Conservation (phyloP, 192 early-diverging fungal genomes). For the Linnemannia hyalina region DNA sequence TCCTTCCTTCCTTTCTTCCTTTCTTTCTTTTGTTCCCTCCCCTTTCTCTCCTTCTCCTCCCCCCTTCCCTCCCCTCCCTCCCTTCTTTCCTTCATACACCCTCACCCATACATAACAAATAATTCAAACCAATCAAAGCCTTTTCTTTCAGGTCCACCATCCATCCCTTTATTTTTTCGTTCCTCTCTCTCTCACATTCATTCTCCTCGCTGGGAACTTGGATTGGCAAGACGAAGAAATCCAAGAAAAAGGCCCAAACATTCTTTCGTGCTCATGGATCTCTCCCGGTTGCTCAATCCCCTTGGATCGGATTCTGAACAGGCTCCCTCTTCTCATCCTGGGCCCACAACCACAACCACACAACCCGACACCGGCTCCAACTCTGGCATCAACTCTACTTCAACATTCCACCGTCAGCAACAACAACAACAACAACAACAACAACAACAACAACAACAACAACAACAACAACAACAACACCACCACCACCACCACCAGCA, state of each 20-base stretch:
- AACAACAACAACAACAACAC: slow-evolving; percentile 12
- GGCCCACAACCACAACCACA: neutral
- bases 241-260: neutral
- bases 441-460: slow-evolving; percentile 4
- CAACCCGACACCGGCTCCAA: neutral
- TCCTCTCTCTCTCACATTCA: neutral
- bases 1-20: neutral
- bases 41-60: neutral
- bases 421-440: slow-evolving; percentile 8
- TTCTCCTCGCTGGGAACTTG: neutral
- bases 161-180: too few species aligned
- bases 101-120: neutral
- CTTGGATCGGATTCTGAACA: slow-evolving; percentile 22
- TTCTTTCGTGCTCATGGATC: neutral
- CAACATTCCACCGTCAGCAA: neutral
- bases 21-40: too few species aligned
- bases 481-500: neutral
- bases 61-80: neutral
- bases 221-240: neutral
- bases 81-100: neutral
- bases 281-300: slow-evolving; percentile 11
- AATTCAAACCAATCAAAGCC: neutral
- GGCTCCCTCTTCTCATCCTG: slow-evolving; percentile 4
- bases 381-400: neutral
- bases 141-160: too few species aligned